A percentile compares a stretch with the other conserved stretches of the same genome.
phyloP scores from a whole-genome alignment of 208 protist species.

The Acanthamoeba lenticulata region DNA sequence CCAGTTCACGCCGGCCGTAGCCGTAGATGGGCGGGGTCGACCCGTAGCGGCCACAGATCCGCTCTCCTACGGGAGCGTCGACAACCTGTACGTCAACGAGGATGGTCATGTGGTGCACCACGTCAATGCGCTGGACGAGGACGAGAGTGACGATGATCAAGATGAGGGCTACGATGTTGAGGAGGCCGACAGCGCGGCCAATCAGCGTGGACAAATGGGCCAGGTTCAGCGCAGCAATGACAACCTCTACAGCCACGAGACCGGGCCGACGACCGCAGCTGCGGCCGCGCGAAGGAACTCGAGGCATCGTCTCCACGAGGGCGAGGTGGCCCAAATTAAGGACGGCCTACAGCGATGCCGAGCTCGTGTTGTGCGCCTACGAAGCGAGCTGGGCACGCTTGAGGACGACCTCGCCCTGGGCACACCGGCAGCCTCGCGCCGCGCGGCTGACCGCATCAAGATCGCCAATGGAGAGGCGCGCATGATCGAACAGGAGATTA shows the following conservation, averaged over 20 bases:
- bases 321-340: conserved; percentile 1
- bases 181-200: no score
- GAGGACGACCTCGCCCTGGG: neutral
- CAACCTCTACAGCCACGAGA: neutral
- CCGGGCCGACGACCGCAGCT: neutral
- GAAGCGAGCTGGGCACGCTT: neutral
- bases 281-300: neutral
- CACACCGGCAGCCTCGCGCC: neutral
- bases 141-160: neutral
- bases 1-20: neutral
- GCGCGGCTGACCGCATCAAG: neutral
- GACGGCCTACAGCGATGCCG: neutral
- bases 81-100: neutral
- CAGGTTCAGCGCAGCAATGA: no score
- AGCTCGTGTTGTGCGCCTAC: neutral
- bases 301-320: neutral
- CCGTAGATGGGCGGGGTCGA: neutral
- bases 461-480: neutral
- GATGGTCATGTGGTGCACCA: neutral
- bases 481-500: neutral
- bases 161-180: neutral
- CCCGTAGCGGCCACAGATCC: neutral
- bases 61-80: neutral
- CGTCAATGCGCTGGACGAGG: neutral
- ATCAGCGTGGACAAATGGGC: no score